Conservation (phyloP, 2,329 filamentous ascomycete genomes). For the Fulvia fulva region DNA sequence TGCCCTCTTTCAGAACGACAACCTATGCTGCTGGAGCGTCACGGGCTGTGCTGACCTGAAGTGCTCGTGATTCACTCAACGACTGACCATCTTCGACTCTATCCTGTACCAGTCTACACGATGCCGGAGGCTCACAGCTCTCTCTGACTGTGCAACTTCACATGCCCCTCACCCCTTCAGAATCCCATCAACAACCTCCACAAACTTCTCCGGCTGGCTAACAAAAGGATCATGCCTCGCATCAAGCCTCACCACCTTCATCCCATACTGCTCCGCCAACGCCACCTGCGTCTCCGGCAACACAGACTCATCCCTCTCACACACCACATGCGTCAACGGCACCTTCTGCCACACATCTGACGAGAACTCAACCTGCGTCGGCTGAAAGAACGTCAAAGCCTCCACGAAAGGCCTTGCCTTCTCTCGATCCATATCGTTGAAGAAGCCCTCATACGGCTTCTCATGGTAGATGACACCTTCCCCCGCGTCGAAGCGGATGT, state of each 20-base stretch:
- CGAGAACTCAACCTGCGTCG: background rate
- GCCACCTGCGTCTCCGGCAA: conserved; percentile 4
- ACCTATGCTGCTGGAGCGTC: too few species aligned
- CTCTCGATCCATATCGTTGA: conserved; percentile 10
- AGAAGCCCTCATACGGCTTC: conserved; percentile 5
- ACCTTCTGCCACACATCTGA: conserved; percentile 4
- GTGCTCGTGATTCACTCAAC: too few species aligned
- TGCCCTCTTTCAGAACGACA: too few species aligned
- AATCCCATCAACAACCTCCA: conserved; percentile 3
- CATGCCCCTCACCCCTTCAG: too few species aligned
- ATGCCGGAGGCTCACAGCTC: background rate
- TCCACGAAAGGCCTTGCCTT: conserved; percentile 9
- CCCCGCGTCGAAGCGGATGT: background rate
- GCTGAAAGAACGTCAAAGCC: conserved; percentile 1
- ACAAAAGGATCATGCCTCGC: conserved; percentile 10
- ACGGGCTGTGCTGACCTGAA: too few species aligned
- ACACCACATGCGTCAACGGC: conserved; percentile 1
- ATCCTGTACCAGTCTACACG: background rate
- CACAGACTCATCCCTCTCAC: conserved; percentile 4
- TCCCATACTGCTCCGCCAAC: conserved; percentile 7
- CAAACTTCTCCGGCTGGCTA: conserved; percentile 9
- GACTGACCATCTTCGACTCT: too few species aligned
- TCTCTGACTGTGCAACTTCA: too few species aligned
- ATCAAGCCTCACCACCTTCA: conserved; percentile 9
- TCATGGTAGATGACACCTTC: background rate